Evolutionary conservation across 2,329 filamentous ascomycete genomes (phyloP).

Genomic region (Alternaria gaisen): DNA sequence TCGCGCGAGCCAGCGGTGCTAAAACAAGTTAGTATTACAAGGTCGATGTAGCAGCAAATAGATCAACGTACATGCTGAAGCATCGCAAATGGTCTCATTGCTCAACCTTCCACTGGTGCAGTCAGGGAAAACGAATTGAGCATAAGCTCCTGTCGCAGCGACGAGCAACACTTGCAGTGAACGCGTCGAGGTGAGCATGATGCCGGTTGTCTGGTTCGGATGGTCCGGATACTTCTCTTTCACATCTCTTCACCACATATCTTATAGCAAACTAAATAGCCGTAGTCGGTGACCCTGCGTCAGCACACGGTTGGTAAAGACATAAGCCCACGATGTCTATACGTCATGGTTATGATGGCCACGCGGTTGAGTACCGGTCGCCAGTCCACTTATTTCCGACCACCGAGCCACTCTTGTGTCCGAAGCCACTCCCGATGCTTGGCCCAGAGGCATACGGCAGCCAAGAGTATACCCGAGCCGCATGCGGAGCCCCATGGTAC

Average conservation of each 20-base stretch:
- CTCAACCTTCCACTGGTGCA: slow-evolving; percentile 61
- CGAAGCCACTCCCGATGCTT: slow-evolving; percentile 24
- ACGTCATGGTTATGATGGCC: slow-evolving; percentile 22
- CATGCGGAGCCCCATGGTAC: slow-evolving; percentile 27
- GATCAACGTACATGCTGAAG: slow-evolving; percentile 43
- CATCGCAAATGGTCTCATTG: slow-evolving; percentile 62
- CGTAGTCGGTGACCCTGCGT: slow-evolving; percentile 16
- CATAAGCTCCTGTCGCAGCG: slow-evolving; percentile 26
- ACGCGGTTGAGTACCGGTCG: slow-evolving; percentile 13
- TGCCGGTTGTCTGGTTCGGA: slow-evolving; percentile 1
- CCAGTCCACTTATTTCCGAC: slow-evolving; percentile 9
- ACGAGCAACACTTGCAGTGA: slow-evolving; percentile 19
- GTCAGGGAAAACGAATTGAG: slow-evolving; percentile 56
- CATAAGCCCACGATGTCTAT: slow-evolving; percentile 13
- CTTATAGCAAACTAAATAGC: slow-evolving; percentile 32
- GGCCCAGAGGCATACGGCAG: slow-evolving; percentile 2
- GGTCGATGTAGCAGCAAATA: background rate
- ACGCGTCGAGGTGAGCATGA: slow-evolving; percentile 22
- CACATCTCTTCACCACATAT: background rate
- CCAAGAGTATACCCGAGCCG: slow-evolving; percentile 21
- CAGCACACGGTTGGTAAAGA: slow-evolving; percentile 8
- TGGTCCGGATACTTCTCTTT: background rate
- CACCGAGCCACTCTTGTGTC: slow-evolving; percentile 10
- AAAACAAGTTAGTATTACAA: background rate
- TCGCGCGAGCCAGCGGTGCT: slow-evolving; percentile 40